phyloP scores from a whole-genome alignment of 2,329 filamentous ascomycete genomes.

The Botrytis squamosa region DNA sequence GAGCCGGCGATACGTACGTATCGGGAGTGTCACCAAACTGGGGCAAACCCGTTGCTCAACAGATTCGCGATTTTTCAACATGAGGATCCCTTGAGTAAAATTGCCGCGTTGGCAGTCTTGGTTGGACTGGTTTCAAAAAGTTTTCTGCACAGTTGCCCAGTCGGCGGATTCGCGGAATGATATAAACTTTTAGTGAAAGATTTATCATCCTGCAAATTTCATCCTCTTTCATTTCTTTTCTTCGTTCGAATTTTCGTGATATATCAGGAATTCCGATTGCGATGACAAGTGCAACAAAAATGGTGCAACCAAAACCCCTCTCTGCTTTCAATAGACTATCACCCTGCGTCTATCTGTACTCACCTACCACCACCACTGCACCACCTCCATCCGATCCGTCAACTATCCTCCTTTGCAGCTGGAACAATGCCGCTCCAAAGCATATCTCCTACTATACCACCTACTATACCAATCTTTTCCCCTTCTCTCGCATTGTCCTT shows the following conservation, averaged over 20 bases:
- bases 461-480: constrained; percentile 52
- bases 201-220: neutral
- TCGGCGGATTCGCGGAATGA: neutral
- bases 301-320: constrained; percentile 27
- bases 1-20: constrained; percentile 1
- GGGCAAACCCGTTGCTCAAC: neutral
- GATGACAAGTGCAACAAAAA: constrained; percentile 3
- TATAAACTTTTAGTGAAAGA: neutral
- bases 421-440: constrained; percentile 56
- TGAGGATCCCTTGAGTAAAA: neutral
- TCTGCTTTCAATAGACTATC: constrained; percentile 32
- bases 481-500: constrained; percentile 50
- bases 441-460: constrained; percentile 56
- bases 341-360: constrained; percentile 29
- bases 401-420: constrained; percentile 54
- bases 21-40: neutral
- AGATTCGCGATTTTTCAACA: neutral
- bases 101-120: neutral
- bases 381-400: constrained; percentile 25
- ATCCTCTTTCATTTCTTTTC: neutral
- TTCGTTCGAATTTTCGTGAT: neutral
- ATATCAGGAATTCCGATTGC: too few species aligned
- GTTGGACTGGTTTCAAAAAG: neutral
- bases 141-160: neutral
- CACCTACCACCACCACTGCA: constrained; percentile 19